Percentiles rank a stretch among this genome's conserved stretches.
Evolutionary conservation across 2,329 filamentous ascomycete species (phyloP).

Genomic region (Tothia fuscella): DNA sequence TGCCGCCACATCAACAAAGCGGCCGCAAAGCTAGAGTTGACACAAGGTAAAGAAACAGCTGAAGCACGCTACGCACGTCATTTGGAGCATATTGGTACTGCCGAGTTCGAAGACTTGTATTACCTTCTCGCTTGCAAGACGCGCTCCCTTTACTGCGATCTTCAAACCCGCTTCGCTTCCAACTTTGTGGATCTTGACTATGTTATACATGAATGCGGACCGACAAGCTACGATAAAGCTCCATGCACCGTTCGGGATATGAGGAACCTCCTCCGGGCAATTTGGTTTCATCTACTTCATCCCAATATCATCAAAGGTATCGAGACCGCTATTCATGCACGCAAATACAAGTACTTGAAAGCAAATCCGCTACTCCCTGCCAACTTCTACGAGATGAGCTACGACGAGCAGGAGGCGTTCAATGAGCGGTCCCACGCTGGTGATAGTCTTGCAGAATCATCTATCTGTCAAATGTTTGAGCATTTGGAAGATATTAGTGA

Average conservation of each 20-base stretch:
- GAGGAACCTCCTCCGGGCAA: slow-evolving; percentile 4
- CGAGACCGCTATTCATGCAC: slow-evolving; percentile 3
- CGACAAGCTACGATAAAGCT: neutral
- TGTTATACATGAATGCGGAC: neutral
- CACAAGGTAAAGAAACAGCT: neutral
- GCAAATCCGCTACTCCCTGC: slow-evolving; percentile 6
- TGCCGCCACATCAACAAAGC: neutral
- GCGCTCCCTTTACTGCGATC: slow-evolving; percentile 2
- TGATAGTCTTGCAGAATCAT: neutral
- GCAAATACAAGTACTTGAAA: slow-evolving; percentile 7
- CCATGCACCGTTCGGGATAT: slow-evolving; percentile 8
- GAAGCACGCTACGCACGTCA: too few relatives aligned
- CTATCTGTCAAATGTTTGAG: slow-evolving; percentile 3
- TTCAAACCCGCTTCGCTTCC: slow-evolving; percentile 4
- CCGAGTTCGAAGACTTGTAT: slow-evolving; percentile 9
- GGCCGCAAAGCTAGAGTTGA: neutral
- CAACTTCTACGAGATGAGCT: neutral
- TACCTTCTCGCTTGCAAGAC: slow-evolving; percentile 10
- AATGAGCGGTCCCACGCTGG: neutral
- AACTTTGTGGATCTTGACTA: slow-evolving; percentile 1
- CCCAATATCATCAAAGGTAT: neutral
- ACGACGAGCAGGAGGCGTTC: neutral
- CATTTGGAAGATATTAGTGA: slow-evolving; percentile 7
- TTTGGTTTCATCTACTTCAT: slow-evolving; percentile 7
- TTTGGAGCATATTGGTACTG: slow-evolving; percentile 3